Evolutionary conservation across 768 basidiomycete genomes (phyloP).

Genomic region (Saitozyma sp.): DNA sequence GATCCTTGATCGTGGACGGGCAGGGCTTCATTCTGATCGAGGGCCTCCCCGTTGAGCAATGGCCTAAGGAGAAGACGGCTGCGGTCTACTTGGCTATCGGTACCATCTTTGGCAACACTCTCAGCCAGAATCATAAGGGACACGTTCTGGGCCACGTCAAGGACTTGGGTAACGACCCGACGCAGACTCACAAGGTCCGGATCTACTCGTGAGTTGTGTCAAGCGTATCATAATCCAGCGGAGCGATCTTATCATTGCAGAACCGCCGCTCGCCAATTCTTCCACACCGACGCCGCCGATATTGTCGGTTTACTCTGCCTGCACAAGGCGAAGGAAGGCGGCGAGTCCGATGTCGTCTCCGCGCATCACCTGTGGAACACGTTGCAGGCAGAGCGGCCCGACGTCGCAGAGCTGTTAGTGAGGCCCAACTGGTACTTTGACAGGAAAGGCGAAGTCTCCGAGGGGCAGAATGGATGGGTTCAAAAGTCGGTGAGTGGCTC

Average conservation of each 20-base stretch:
- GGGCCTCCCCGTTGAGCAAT: conserved; percentile 42
- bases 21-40: conserved; percentile 50
- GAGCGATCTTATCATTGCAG: neutral
- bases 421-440: conserved; percentile 51
- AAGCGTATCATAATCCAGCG: too few relatives aligned
- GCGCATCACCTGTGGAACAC: conserved; percentile 49
- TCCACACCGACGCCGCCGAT: conserved; percentile 48
- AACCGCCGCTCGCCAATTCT: conserved; percentile 48
- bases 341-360: conserved; percentile 50
- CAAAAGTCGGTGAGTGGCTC: too few relatives aligned
- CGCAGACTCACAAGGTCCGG: conserved; percentile 34
- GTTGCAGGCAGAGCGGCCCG: conserved; percentile 45
- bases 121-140: conserved; percentile 46
- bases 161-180: conserved; percentile 50
- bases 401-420: conserved; percentile 41
- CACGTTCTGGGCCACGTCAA: conserved; percentile 52
- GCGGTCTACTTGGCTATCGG: conserved; percentile 48
- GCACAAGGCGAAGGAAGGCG: conserved; percentile 47
- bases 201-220: conserved; percentile 8
- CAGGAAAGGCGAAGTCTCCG: conserved; percentile 49
- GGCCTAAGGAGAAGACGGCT: conserved; percentile 42
- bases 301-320: conserved; percentile 51
- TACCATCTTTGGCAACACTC: conserved; percentile 40
- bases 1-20: conserved; percentile 37
- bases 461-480: conserved; percentile 36